Evolutionary conservation across 2,329 filamentous ascomycete species (phyloP).

Genomic region (Penicillium frequentans): DNA sequence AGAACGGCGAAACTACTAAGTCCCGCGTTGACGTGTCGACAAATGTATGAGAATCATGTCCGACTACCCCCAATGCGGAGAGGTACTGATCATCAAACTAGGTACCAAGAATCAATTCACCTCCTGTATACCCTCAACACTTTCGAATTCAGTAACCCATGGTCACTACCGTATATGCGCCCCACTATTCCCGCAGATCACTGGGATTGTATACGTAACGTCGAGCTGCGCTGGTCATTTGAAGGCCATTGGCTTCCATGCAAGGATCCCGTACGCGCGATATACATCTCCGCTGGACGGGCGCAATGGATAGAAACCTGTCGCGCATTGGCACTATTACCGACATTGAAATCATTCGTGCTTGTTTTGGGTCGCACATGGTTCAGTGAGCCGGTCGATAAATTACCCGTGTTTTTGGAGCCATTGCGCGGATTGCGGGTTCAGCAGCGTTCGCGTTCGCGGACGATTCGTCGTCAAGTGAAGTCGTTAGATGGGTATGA

Average conservation of each 20-base stretch:
- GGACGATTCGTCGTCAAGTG: no score
- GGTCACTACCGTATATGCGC: constrained; percentile 39
- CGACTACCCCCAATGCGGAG: neutral
- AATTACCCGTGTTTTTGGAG: constrained; percentile 36
- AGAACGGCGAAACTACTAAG: constrained; percentile 23
- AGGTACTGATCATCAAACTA: constrained; percentile 9
- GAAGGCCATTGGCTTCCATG: constrained; percentile 42
- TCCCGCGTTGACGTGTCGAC: constrained; percentile 35
- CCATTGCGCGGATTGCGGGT: constrained; percentile 31
- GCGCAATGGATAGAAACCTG: constrained; percentile 41
- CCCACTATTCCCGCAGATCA: constrained; percentile 32
- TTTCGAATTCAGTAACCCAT: constrained; percentile 43
- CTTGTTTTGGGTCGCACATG: constrained; percentile 34
- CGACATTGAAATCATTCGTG: constrained; percentile 30
- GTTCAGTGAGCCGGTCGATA: constrained; percentile 40
- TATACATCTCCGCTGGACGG: constrained; percentile 39
- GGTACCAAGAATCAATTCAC: constrained; percentile 37
- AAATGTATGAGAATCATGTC: constrained; percentile 28
- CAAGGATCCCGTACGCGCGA: constrained; percentile 40
- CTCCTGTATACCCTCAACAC: constrained; percentile 36
- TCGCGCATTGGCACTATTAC: constrained; percentile 25
- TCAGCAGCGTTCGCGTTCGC: constrained; percentile 3
- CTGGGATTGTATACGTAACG: constrained; percentile 31
- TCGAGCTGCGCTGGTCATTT: constrained; percentile 42
- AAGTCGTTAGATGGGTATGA: neutral